Percentiles rank a stretch among this genome's conserved stretches.
These are phyloP conservation scores for Pseudocercospora ulei DNA, from an alignment of 2,329 filamentous ascomycete genomes.

Conservation along the genomic window DNA sequence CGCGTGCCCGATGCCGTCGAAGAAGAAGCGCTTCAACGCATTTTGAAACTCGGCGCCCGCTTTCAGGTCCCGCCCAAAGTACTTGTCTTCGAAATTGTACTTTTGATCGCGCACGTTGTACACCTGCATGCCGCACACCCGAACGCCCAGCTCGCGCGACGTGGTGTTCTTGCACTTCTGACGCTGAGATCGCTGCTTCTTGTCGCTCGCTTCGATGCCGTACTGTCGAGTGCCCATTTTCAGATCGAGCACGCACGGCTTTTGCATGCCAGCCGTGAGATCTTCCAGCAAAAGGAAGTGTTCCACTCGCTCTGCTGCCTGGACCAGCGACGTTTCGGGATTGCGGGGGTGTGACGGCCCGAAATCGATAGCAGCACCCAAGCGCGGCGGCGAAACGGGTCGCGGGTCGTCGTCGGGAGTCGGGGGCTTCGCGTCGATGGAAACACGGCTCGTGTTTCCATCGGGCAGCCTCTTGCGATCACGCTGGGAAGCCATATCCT, in stretches of 20 bases:
- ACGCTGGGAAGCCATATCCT: constrained; percentile 14
- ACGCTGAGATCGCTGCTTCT: constrained; percentile 86
- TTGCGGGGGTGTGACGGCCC: constrained; percentile 32
- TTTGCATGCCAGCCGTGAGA: constrained; percentile 89
- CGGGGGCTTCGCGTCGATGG: not conserved
- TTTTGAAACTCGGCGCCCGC: constrained; percentile 81
- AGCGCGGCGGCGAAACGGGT: constrained; percentile 11
- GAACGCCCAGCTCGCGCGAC: constrained; percentile 79
- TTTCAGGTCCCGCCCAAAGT: constrained; percentile 81
- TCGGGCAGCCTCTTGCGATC: not conserved
- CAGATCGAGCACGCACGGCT: constrained; percentile 89
- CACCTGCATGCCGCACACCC: constrained; percentile 90
- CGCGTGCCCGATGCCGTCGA: constrained; percentile 71
- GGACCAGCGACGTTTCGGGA: constrained; percentile 41
- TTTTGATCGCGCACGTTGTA: constrained; percentile 78
- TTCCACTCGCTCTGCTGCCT: constrained; percentile 58
- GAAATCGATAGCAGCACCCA: constrained; percentile 31
- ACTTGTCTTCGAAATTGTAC: constrained; percentile 97
- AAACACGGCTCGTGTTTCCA: not conserved
- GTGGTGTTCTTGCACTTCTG: constrained; percentile 90
- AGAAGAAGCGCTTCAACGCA: constrained; percentile 79
- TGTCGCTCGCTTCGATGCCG: constrained; percentile 78
- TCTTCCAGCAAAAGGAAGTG: constrained; percentile 92
- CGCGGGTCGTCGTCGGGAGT: constrained; percentile 7
- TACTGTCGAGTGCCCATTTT: constrained; percentile 99